Conservation (phyloP, 306 rosid genomes). For the Fragaria iinumae region DNA sequence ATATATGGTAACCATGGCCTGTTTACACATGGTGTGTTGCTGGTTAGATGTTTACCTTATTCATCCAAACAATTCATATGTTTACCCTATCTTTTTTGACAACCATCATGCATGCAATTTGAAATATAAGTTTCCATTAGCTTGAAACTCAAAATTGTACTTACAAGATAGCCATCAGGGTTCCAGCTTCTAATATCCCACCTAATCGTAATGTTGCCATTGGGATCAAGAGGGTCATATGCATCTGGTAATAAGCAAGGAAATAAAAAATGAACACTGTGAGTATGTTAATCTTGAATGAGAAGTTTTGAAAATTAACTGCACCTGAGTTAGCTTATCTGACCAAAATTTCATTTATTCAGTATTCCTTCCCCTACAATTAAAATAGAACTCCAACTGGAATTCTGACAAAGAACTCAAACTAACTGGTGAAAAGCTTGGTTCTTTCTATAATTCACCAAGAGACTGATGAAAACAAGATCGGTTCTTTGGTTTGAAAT, state of each 20-base stretch:
- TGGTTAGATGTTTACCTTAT: slow-evolving; percentile 22
- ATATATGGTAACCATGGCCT: slow-evolving; percentile 73
- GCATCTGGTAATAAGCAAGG: slow-evolving; percentile 55
- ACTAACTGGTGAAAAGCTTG: neutral
- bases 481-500: neutral
- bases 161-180: slow-evolving; percentile 75
- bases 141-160: slow-evolving; percentile 16
- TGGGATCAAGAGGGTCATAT: slow-evolving; percentile 82
- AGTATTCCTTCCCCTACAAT: neutral
- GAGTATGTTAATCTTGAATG: neutral
- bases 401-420: no score
- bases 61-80: slow-evolving; percentile 4
- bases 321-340: neutral
- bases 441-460: neutral
- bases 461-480: neutral
- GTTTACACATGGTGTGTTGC: slow-evolving; percentile 18
- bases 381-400: no score
- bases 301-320: neutral
- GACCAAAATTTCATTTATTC: neutral
- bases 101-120: neutral
- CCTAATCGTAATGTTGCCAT: slow-evolving; percentile 70
- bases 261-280: slow-evolving; percentile 1
- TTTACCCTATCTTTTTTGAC: neutral
- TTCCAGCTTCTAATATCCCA: slow-evolving; percentile 80
- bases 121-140: neutral